phyloP scores from a whole-genome alignment of 2,329 filamentous ascomycete species.

The Aspergillus persii region DNA sequence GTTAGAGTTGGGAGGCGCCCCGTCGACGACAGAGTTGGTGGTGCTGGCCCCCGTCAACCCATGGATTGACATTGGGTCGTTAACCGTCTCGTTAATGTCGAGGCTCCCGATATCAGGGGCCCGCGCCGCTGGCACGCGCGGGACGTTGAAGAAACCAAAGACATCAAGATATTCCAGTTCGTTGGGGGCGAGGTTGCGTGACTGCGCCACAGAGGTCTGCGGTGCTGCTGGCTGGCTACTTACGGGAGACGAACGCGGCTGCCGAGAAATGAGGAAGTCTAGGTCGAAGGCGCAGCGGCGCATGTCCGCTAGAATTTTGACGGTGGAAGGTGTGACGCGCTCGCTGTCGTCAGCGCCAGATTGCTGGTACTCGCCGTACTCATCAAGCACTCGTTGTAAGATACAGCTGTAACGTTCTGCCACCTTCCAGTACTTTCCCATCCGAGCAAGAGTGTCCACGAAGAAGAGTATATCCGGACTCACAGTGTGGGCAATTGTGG shows the following conservation, averaged over 20 bases:
- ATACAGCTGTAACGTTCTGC: constrained; percentile 78
- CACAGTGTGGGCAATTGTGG: constrained; percentile 80
- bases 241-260: constrained; percentile 55
- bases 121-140: constrained; percentile 58
- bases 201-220: constrained; percentile 42
- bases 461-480: constrained; percentile 78
- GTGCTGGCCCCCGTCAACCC: constrained; percentile 27
- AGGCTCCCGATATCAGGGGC: constrained; percentile 26
- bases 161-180: constrained; percentile 89
- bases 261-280: constrained; percentile 82
- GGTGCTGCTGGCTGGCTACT: constrained; percentile 32
- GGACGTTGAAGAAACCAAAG: constrained; percentile 93
- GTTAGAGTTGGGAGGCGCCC: constrained; percentile 27
- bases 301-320: constrained; percentile 89
- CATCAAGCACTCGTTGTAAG: constrained; percentile 78
- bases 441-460: constrained; percentile 74
- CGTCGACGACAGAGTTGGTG: constrained; percentile 19
- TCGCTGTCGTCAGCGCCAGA: constrained; percentile 60
- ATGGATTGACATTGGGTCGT: constrained; percentile 38
- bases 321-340: constrained; percentile 74
- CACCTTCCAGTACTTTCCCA: constrained; percentile 83
- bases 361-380: constrained; percentile 75
- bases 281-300: constrained; percentile 84
- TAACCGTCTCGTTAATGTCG: constrained; percentile 25
- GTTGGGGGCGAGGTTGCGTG: constrained; percentile 68